Conservation (phyloP, 176 grass and related monocot species). For the Oryza meyeriana region DNA sequence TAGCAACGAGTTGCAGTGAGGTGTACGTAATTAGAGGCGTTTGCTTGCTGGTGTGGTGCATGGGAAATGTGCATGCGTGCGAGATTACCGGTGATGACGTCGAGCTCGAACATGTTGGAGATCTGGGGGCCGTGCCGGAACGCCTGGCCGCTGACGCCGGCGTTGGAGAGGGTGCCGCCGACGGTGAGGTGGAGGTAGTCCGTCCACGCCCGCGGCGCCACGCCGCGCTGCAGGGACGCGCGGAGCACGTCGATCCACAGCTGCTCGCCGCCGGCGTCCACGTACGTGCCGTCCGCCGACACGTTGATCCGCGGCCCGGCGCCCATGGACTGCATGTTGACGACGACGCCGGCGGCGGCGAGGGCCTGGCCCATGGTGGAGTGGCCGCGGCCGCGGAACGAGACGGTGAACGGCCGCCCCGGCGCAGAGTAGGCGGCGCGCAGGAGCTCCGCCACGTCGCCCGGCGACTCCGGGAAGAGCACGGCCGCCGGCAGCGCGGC, state of each 20-base stretch:
- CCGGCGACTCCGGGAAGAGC: constrained; percentile 45
- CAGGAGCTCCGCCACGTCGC: constrained; percentile 58
- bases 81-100: constrained; percentile 81
- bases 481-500: constrained; percentile 54
- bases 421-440: constrained; percentile 26
- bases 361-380: constrained; percentile 72
- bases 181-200: constrained; percentile 90
- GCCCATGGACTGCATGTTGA: constrained; percentile 62
- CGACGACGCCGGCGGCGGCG: constrained; percentile 53
- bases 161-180: constrained; percentile 92
- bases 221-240: constrained; percentile 44
- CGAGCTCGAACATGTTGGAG: constrained; percentile 73
- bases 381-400: constrained; percentile 78
- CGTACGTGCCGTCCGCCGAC: constrained; percentile 42
- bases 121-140: constrained; percentile 83
- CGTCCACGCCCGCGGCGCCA: constrained; percentile 76
- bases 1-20: background rate
- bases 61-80: background rate
- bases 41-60: constrained; percentile 26
- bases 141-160: constrained; percentile 79
- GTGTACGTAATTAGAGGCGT: constrained; percentile 16
- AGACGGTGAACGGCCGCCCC: constrained; percentile 35
- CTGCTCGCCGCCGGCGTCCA: constrained; percentile 93
- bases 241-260: constrained; percentile 73
- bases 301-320: constrained; percentile 52